Percentiles rank a stretch among this genome's conserved stretches.
Evolutionary conservation across 1,284 basidiomycete genomes (phyloP).

Genomic region (Ganoderma lingzhi): DNA sequence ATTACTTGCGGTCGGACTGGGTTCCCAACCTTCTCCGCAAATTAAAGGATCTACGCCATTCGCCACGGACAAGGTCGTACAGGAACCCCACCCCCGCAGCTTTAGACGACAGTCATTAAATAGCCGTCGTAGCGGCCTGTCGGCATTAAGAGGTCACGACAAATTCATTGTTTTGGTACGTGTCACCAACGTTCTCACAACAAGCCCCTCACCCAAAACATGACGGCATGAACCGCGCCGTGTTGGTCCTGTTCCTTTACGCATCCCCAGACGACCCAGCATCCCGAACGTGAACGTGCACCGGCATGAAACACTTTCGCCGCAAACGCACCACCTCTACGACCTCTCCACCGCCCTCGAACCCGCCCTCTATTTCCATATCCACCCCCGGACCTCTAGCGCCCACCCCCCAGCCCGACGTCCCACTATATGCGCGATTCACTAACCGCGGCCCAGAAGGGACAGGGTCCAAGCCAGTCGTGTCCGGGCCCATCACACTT

Average conservation of each 20-base stretch:
- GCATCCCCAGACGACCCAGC: not conserved
- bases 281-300: slow-evolving; percentile 1
- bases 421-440: slow-evolving; percentile 44
- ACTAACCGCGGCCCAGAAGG: slow-evolving; percentile 25
- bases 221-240: not conserved
- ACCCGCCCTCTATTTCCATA: slow-evolving; percentile 7
- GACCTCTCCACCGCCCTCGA: slow-evolving; percentile 25
- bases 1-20: not conserved
- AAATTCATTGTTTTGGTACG: slow-evolving; percentile 5
- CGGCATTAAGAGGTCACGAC: not conserved
- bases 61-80: not conserved
- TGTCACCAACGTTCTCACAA: not conserved
- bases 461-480: slow-evolving; percentile 35
- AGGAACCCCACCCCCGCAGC: not conserved
- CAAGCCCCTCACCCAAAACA: not conserved
- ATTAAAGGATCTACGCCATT: not conserved
- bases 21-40: not conserved
- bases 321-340: slow-evolving; percentile 37
- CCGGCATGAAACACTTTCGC: slow-evolving; percentile 38
- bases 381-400: slow-evolving; percentile 24
- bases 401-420: slow-evolving; percentile 18
- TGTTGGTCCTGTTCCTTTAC: not conserved
- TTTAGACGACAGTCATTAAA: not conserved
- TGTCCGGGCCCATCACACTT: slow-evolving; percentile 41
- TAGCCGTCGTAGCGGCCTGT: not conserved